Percentiles rank a stretch among this genome's conserved stretches.
Conservation (phyloP, 1,139 yeast species). For the Magnusiomyces clavatus region DNA sequence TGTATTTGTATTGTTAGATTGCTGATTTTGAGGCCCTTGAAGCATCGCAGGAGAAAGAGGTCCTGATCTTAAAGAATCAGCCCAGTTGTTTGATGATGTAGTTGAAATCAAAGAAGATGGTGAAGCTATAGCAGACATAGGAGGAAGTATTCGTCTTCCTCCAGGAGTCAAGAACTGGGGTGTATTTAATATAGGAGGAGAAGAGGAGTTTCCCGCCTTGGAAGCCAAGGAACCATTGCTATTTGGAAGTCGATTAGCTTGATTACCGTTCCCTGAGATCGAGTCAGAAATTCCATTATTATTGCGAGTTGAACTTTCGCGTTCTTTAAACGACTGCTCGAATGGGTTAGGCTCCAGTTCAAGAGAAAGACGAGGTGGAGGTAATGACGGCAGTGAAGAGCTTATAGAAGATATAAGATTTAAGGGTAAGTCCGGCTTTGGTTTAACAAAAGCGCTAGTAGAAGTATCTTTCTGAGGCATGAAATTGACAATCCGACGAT, state of each 20-base stretch:
- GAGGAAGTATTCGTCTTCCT: slow-evolving; percentile 30
- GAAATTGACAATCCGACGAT: too few species aligned
- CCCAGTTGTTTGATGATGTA: slow-evolving; percentile 19
- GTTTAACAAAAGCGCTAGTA: too few species aligned
- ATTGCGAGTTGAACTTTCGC: slow-evolving; percentile 22
- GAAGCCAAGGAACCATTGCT: too few species aligned
- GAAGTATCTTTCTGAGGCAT: too few species aligned
- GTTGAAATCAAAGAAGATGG: slow-evolving; percentile 25
- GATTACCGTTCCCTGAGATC: slow-evolving; percentile 2
- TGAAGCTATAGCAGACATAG: slow-evolving; percentile 31
- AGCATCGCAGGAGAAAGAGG: slow-evolving; percentile 31
- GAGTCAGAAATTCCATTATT: slow-evolving; percentile 3
- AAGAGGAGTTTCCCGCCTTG: neutral
- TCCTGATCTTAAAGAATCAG: slow-evolving; percentile 26
- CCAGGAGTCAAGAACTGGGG: slow-evolving; percentile 26
- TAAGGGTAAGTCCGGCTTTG: neutral
- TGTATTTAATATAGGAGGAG: neutral
- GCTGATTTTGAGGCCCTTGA: slow-evolving; percentile 25
- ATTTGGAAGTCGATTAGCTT: neutral
- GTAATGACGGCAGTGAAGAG: neutral
- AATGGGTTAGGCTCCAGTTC: slow-evolving; percentile 93
- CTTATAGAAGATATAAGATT: neutral
- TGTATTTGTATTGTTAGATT: slow-evolving; percentile 2
- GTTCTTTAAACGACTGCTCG: slow-evolving; percentile 82
- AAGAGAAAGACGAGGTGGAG: slow-evolving; percentile 28